These are phyloP conservation scores for Penicillium bovifimosum DNA, from an alignment of 495 filamentous ascomycete genomes.

Conservation along the genomic window DNA sequence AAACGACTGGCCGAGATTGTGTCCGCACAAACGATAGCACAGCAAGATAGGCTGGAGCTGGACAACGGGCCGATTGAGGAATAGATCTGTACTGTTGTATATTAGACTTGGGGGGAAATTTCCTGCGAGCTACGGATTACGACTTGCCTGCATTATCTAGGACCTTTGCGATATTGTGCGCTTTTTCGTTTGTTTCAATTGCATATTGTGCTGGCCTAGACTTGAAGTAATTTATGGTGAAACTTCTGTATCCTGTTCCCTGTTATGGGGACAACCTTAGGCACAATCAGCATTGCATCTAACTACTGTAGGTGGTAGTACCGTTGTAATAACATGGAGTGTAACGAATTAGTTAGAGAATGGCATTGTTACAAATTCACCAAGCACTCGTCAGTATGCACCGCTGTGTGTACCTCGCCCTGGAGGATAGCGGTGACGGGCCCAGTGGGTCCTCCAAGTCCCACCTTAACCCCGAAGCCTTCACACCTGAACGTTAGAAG, in stretches of 20 bases:
- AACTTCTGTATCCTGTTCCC: too few species aligned
- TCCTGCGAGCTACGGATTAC: constrained; percentile 31
- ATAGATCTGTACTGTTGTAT: constrained; percentile 28
- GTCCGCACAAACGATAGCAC: constrained; percentile 87
- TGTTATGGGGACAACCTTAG: too few species aligned
- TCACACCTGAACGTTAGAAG: not conserved
- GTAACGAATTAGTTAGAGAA: too few species aligned
- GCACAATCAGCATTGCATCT: too few species aligned
- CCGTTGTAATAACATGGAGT: too few species aligned
- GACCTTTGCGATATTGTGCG: constrained; percentile 24
- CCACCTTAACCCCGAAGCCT: too few species aligned
- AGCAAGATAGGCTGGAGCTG: constrained; percentile 78
- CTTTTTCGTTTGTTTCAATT: constrained; percentile 14
- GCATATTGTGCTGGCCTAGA: constrained; percentile 8
- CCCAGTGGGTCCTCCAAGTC: not conserved
- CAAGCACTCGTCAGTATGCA: too few species aligned
- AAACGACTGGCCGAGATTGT: constrained; percentile 97
- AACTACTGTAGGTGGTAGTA: too few species aligned
- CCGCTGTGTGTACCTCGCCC: too few species aligned
- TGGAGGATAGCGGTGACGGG: not conserved
- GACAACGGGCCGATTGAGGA: constrained; percentile 31
- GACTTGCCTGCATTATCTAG: constrained; percentile 18
- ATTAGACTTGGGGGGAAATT: constrained; percentile 21
- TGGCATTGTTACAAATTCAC: too few species aligned
- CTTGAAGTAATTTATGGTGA: not conserved